Evolutionary conservation across 2,329 filamentous ascomycete species (phyloP), one percentile per base, ranked within the genome.

Genomic region (Trichoderma koningii): DNA sequence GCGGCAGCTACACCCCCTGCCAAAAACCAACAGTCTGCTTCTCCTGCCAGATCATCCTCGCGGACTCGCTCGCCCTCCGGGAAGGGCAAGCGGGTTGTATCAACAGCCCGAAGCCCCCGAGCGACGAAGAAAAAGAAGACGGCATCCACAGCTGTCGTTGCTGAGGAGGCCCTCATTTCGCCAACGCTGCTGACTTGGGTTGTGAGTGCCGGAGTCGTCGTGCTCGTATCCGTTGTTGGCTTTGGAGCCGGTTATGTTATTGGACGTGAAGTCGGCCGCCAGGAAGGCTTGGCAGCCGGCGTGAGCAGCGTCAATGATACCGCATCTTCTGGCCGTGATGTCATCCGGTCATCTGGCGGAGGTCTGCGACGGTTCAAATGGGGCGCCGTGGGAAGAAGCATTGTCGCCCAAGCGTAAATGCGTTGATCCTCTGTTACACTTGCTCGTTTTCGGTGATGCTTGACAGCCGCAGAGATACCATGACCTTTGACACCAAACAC

Each of bases 161-260:
- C 71, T 1, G 72, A 79, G 6, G 78, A 79, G 34, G 72, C 79
- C 2, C 72, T 82, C 42, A 80, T 88, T 60, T 86, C 82, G 57
- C 86, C 86, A 41, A 88, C 86, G 1, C 75, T 88, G 7, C 73
- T 89, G 56, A 86, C 87, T 0, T 89, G 87, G 85, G 85, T 87
- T 6, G 81, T 89, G 62, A 86, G 85, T 64, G 87, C 87, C 7
- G 87, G 88, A 19, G 87, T 89, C 1, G 85, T 90, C 1, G 86
- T 90, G 9, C 79, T 90, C 12, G 84, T 90, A 3, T 87, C 85
- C 7, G 87, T 89, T 1, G 87, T 90, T 41, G 87, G 87, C 2
- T 90, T 90, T 69, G 86, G 87, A 3, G 87, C 87, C 9, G 87
- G 88, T 12, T 89, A 89, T 70, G 87, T 89, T 26, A 86, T 89